Evolutionary conservation across 2,329 filamentous ascomycete genomes (phyloP), one percentile per base, ranked within the genome.

Genomic region (Cercospora janseana): DNA sequence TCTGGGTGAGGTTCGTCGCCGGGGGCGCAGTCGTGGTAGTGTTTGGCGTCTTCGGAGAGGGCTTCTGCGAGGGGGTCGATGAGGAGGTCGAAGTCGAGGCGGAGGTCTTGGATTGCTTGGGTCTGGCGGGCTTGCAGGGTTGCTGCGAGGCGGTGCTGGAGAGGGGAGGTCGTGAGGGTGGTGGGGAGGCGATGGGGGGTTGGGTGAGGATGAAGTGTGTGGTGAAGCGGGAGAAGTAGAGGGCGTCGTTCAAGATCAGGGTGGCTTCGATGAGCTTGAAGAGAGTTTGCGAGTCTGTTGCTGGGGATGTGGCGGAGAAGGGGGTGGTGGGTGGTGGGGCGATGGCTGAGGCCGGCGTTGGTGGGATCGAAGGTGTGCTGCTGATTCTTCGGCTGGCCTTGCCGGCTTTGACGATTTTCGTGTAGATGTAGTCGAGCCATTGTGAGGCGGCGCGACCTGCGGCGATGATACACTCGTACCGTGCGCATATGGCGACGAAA

Each of bases 341-440:
- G 7, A 12, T 12, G 24, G 29, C 21, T 18, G 32, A 20, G 1
- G 44, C 23, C 13, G 44, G 44, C 31, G 34, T 47, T 26, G 44
- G 13, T 38, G 44, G 44, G 5, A 18, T 16, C 8, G 21, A 24
- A 26, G 31, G 15, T 15, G 20, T 16, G 9, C 13, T 13, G 10
- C 9, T 10, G 7, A n/a, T 28, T 23, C 31, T 34, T 23, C 16
- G 21, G 24, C 20, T 21, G 32, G 34, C 13, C 29, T 28, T 26
- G 26, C 15, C 26, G 7, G 26, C 38, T 23, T 43, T 18, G 49
- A 21, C 21, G 15, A 34, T 18, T 23, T 43, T 51, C 56, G 46
- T 47, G 57, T 58, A 63, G 47, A 66, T 52, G 29, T 57, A 48
- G 55, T 65, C 63, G 52, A 66, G 58, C 63, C 63, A 65, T 6